Conservation (phyloP, 2,329 filamentous ascomycete genomes). For the Ophiostoma sp. region DNA sequence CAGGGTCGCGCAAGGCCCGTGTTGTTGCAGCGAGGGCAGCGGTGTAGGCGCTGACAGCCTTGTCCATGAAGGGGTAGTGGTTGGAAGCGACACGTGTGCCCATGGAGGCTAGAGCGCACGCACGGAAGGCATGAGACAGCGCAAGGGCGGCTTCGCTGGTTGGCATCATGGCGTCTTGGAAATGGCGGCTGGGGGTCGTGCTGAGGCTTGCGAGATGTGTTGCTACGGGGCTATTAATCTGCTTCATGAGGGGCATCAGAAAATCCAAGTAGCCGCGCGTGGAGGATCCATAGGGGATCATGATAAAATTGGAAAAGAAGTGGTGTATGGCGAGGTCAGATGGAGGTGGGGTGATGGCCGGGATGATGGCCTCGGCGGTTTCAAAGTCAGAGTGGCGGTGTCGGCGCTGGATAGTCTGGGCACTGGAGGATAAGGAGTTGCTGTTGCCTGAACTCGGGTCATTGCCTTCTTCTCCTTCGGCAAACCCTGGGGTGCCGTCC, state of each 20-base stretch:
- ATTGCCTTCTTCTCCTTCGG: neutral
- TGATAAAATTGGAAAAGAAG: conserved; percentile 57
- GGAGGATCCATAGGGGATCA: conserved; percentile 47
- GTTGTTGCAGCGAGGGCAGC: conserved; percentile 51
- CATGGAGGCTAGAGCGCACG: conserved; percentile 54
- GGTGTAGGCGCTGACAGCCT: conserved; percentile 50
- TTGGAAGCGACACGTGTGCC: conserved; percentile 45
- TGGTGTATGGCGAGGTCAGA: conserved; percentile 51
- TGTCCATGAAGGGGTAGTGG: conserved; percentile 35
- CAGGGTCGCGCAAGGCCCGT: conserved; percentile 48
- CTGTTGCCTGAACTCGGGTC: neutral
- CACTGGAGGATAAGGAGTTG: neutral
- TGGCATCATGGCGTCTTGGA: neutral
- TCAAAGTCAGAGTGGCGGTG: neutral
- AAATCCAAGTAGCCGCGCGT: conserved; percentile 56
- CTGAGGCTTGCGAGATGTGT: neutral
- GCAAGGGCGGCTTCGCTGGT: conserved; percentile 21
- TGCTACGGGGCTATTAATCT: neutral
- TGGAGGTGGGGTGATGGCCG: conserved; percentile 45
- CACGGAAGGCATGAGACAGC: conserved; percentile 53
- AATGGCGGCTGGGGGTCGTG: neutral
- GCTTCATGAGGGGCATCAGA: conserved; percentile 47
- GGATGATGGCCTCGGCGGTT: conserved; percentile 29
- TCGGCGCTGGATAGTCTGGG: neutral
- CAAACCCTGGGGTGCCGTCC: neutral